A percentile compares a stretch with the other conserved stretches of the same genome.
These are phyloP conservation scores for Ustulina deusta DNA, from an alignment of 2,329 filamentous ascomycete genomes.

Conservation along the genomic window DNA sequence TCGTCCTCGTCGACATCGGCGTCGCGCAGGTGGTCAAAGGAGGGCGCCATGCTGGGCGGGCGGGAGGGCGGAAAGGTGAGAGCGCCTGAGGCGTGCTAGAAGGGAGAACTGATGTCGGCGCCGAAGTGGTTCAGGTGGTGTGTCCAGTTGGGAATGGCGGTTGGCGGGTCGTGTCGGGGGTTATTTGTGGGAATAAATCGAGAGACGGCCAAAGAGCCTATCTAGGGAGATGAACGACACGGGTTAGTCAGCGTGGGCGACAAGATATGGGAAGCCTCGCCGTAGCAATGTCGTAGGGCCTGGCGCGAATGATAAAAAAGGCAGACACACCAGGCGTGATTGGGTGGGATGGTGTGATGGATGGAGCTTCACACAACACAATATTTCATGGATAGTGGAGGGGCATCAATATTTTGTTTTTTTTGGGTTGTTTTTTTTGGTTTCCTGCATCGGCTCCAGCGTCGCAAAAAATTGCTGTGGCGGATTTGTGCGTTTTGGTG, in stretches of 20 bases:
- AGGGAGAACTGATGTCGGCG: constrained; percentile 21
- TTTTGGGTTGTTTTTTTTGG: not conserved
- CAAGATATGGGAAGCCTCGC: not conserved
- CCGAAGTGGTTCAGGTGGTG: constrained; percentile 2
- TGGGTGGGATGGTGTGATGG: constrained; percentile 22
- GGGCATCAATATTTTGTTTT: constrained; percentile 27
- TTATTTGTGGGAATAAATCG: constrained; percentile 1
- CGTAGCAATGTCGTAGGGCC: not conserved
- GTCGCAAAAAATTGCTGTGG: constrained; percentile 30
- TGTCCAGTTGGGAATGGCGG: constrained; percentile 1
- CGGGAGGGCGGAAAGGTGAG: constrained; percentile 23
- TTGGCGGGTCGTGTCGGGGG: not conserved
- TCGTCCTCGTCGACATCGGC: constrained; percentile 88
- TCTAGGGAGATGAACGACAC: not conserved
- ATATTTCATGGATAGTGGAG: constrained; percentile 11
- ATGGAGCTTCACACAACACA: constrained; percentile 37
- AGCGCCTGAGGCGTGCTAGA: constrained; percentile 14
- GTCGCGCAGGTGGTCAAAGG: constrained; percentile 92
- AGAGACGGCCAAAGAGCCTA: not conserved
- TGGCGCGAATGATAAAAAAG: constrained; percentile 4
- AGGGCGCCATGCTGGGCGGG: constrained; percentile 82
- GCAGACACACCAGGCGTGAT: constrained; percentile 27
- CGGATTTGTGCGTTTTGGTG: constrained; percentile 37
- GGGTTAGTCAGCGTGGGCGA: not conserved
- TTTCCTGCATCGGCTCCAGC: not conserved